phyloP scores from a whole-genome alignment of 1,284 basidiomycete species.

The Ceratobasidium sp. region DNA sequence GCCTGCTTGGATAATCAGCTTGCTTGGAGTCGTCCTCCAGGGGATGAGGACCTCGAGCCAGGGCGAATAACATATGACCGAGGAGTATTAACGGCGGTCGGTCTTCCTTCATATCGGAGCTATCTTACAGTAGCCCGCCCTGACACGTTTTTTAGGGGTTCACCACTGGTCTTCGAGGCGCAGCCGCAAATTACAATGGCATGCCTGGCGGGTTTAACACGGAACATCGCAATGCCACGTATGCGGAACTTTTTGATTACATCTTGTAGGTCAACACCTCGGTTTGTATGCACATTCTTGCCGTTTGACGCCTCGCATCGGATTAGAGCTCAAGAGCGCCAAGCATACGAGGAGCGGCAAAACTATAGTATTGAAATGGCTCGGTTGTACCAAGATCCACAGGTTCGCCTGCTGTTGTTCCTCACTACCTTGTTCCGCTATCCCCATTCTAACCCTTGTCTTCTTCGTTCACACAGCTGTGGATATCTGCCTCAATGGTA shows the following conservation, averaged over 20 bases:
- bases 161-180: constrained; percentile 26
- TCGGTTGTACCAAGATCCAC: constrained; percentile 26
- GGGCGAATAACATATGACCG: constrained; percentile 9
- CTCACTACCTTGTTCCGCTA: not conserved
- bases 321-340: constrained; percentile 19
- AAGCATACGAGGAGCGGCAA: constrained; percentile 11
- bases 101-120: not conserved
- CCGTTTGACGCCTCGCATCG: not conserved
- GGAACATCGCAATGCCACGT: constrained; percentile 29
- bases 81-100: constrained; percentile 30
- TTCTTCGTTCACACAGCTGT: constrained; percentile 15
- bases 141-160: constrained; percentile 4
- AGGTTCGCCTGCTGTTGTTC: not conserved
- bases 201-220: constrained; percentile 33
- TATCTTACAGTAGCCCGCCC: not conserved
- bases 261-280: constrained; percentile 20
- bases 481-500: constrained; percentile 38
- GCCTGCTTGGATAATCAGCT: constrained; percentile 35
- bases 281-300: not conserved
- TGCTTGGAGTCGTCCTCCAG: constrained; percentile 14
- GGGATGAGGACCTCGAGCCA: not conserved
- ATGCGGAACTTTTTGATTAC: constrained; percentile 35
- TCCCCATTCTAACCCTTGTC: not conserved
- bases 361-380: not conserved
- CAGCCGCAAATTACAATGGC: constrained; percentile 27